Evolutionary conservation across 2,329 filamentous ascomycete genomes (phyloP), one percentile per base, ranked within the genome.

Genomic region (Aotearoamyces nothofagi): DNA sequence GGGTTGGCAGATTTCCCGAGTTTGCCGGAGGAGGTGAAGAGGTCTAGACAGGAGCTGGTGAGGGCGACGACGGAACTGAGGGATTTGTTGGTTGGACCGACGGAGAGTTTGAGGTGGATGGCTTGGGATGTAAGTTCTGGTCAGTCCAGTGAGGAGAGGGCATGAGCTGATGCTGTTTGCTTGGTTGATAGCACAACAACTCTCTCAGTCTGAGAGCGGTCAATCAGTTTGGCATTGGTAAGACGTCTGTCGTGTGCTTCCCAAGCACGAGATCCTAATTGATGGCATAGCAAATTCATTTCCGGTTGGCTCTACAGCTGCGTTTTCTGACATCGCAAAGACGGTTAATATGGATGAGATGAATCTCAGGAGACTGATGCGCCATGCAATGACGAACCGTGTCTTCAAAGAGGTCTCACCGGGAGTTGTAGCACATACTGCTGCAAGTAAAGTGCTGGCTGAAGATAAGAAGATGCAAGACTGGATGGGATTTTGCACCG

Each of bases 301-400:
- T 8, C 65, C 64, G 9, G n/a, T 60, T 14, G 42, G 58, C 11
- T 42, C 46, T 14, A 52, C 60, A 22, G 63, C 64, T 30, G 44
- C 57, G 1, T 53, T 66, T 13, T 30, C 47, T 14, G 53, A 66
- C 26, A 57, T 69, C 3, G 49, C 60, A 27, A 38, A 49, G 24
- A 59, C 58, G 37, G 61, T 60, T 0, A 39, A 52, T 0, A 44
- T 68, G 13, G 59, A 64, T 37, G 49, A 58, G 15, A 52, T 60
- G 36, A 66, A 67, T 39, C 51, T 69, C 11, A 55, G 58, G 9
- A 60, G 64, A 25, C 49, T 65, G 5, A 46, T 69, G 15, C 62
- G 68, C 5, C 60, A 70, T 43, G 65, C 61, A 22, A 71, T 72
- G 57, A 70, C 66, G 9, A 65, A 61, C 37, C 52, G 55, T 8